A percentile compares a stretch with the other conserved stretches of the same genome.
Evolutionary conservation across 192 early-diverging fungal species (phyloP).

Genomic region (Linnemannia hyalina): DNA sequence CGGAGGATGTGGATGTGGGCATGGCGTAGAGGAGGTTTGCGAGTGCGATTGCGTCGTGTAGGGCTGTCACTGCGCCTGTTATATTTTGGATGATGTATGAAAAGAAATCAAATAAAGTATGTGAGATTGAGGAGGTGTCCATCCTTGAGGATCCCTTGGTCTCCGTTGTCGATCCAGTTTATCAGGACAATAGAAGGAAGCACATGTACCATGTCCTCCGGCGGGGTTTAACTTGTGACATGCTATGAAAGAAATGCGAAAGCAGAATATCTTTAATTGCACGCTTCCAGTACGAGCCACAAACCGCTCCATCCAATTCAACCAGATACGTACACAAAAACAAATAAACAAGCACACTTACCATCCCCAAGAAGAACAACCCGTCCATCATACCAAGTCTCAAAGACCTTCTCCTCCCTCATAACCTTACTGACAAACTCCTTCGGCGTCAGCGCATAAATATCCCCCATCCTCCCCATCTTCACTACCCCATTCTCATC

Average conservation of each 20-base stretch:
- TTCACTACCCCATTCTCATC: not conserved
- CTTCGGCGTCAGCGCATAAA: not conserved
- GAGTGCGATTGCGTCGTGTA: not conserved
- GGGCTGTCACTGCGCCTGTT: not conserved
- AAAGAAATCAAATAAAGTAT: too few species aligned
- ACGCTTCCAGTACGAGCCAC: too few species aligned
- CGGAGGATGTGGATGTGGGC: not conserved
- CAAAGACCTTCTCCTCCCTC: conserved; percentile 23
- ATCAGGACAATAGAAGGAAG: too few species aligned
- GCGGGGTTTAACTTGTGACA: conserved; percentile 13
- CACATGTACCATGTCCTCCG: not conserved
- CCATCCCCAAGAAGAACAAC: conserved; percentile 16
- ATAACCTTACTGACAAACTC: conserved; percentile 3
- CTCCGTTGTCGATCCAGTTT: too few species aligned
- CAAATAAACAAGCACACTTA: not conserved
- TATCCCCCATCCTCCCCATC: not conserved
- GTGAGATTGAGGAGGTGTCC: not conserved
- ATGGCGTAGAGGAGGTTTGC: not conserved
- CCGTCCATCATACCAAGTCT: conserved; percentile 11
- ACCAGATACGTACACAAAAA: not conserved
- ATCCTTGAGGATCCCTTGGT: not conserved
- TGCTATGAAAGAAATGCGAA: not conserved
- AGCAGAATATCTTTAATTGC: not conserved
- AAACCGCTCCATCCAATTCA: too few species aligned
- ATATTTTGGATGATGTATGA: not conserved